phyloP scores from a whole-genome alignment of 208 protist genomes.

The Trichomonas tenax region DNA sequence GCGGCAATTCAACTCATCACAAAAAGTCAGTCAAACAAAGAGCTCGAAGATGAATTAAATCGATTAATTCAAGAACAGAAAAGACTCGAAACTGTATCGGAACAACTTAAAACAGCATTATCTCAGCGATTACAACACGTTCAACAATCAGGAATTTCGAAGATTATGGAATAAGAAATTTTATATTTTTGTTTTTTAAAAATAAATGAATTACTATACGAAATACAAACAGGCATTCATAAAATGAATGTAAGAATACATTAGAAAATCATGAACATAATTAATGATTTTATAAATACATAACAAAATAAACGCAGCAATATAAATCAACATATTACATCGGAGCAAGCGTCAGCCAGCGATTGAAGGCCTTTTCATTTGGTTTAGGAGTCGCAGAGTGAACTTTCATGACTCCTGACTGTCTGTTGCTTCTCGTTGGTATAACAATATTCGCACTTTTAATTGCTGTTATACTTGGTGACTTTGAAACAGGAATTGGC shows the following conservation, averaged over 20 bases:
- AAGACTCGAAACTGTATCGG: neutral
- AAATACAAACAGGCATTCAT: too few species aligned
- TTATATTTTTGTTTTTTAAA: too few species aligned
- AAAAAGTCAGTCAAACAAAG: neutral
- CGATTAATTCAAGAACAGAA: neutral
- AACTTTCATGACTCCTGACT: neutral
- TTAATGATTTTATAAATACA: too few species aligned
- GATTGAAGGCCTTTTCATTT: neutral
- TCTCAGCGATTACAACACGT: neutral
- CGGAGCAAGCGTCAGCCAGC: neutral
- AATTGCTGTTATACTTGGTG: neutral
- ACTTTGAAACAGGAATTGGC: neutral
- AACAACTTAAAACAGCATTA: neutral
- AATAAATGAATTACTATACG: too few species aligned
- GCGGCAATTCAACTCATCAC: neutral
- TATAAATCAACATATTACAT: neutral
- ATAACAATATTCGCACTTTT: neutral
- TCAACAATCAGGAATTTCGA: neutral
- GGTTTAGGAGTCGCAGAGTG: neutral
- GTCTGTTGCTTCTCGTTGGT: neutral
- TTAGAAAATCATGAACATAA: too few species aligned
- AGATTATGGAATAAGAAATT: neutral
- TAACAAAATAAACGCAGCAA: neutral
- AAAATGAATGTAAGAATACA: too few species aligned
- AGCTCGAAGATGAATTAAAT: neutral